Base-by-base conservation (phyloP, 139 green algal genomes). In the Chlamydomonas incerta region DNA sequence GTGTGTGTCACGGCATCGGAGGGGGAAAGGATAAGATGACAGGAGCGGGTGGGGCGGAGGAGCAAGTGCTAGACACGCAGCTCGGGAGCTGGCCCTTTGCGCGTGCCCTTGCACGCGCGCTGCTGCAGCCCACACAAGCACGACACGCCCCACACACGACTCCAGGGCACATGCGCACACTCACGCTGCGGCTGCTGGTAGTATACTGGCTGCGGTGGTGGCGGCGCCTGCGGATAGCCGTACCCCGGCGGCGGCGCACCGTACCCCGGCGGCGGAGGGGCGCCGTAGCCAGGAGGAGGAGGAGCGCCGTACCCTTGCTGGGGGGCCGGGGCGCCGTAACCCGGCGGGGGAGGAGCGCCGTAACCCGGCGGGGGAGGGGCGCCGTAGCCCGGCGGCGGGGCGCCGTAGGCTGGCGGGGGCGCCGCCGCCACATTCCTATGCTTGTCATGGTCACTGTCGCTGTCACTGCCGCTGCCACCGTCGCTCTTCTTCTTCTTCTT, bases 301-400 rank as follows among this genome's bases (percentile, higher is more conserved):
- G 72, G 72, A 29, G 72, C 72, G 24, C 73, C 73, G 23, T 81
- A 81, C 0, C 73, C 73, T 1, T 55, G 73, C 21, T 15, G 62
- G 23, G 77, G 77, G n/a, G n/a, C n/a, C n/a, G 72, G 72, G n/a
- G 72, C 72, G 24, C 73, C 73, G 23, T 81, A 81, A 1, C 73
- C 73, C 11, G 73, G 73, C 21, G 62, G 62, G 23, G 77, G 77
- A 0, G 77, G 77, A 0, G 76, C 76, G 26, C 37, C 76, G 62
- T 83, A 83, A 0, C 62, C 76, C 0, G 74, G 74, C 34, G 55
- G 74, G 1, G 74, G 74, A 11, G 74, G 66, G 8, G n/a, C n/a
- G n/a, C 66, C 66, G 17, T 72, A 14, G 26, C 58, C 17, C 3
- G 62, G 62, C 62, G 62, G 62, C 62, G 62, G 62, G 13, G 62